Percentiles rank a stretch among this genome's conserved stretches.
Evolutionary conservation across 495 filamentous ascomycete genomes (phyloP).

Genomic region (Astrothelium subdiscretum): DNA sequence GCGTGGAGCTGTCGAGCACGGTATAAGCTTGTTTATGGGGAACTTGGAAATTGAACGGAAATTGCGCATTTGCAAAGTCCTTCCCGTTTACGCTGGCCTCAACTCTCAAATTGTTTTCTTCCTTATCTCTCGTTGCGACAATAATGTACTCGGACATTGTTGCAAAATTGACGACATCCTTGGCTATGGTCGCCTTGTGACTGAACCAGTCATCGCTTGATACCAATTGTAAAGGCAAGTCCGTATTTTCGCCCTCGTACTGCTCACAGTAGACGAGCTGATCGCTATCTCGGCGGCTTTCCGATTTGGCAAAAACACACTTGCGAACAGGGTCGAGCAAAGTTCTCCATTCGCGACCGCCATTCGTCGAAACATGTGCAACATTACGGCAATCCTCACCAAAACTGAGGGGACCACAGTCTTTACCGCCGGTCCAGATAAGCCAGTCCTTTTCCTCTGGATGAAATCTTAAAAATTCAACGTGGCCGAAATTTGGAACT

Average conservation of each 20-base stretch:
- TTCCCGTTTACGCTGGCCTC: slow-evolving; percentile 73
- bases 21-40: slow-evolving; percentile 73
- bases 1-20: slow-evolving; percentile 82
- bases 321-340: slow-evolving; percentile 55
- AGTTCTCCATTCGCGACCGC: slow-evolving; percentile 63
- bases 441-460: slow-evolving; percentile 70
- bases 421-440: slow-evolving; percentile 70
- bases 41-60: slow-evolving; percentile 71
- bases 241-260: slow-evolving; percentile 47
- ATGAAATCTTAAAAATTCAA: slow-evolving; percentile 62
- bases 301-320: slow-evolving; percentile 67
- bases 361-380: slow-evolving; percentile 60
- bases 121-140: slow-evolving; percentile 60
- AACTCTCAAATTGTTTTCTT: slow-evolving; percentile 58
- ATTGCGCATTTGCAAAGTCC: slow-evolving; percentile 70
- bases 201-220: slow-evolving; percentile 65
- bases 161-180: slow-evolving; percentile 71
- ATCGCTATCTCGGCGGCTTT: slow-evolving; percentile 45
- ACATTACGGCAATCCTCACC: slow-evolving; percentile 49
- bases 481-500: slow-evolving; percentile 33
- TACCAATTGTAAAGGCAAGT: slow-evolving; percentile 53
- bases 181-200: slow-evolving; percentile 44
- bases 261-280: slow-evolving; percentile 75
- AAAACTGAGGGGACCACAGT: slow-evolving; percentile 34
- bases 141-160: slow-evolving; percentile 93